Evolutionary conservation across 2,329 filamentous ascomycete species (phyloP), one percentile per base, ranked within the genome.

Genomic region (Cercospora sp.): DNA sequence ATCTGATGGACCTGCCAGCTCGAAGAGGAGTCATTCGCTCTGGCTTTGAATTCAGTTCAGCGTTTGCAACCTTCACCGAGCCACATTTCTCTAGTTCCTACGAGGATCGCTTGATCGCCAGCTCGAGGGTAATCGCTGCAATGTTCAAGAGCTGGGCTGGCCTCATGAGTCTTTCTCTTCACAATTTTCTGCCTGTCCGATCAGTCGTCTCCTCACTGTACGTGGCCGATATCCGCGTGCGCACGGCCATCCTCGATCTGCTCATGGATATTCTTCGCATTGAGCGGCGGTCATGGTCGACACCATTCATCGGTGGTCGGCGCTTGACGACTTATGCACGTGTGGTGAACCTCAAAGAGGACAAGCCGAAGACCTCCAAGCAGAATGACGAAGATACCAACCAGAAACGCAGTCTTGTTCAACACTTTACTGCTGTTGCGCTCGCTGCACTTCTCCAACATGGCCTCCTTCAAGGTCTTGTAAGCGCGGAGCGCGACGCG

Each of bases 281-380:
- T 76, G 98, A 98, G 74, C 90, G 94, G 67, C 89, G 95, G 53
- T 90, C 93, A 8, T 99, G 95, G 95, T 96, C 95, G 7, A 94
- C 93, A 0, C 96, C 94, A 0, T 99, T 97, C 78, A 86, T 99
- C 58, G 95, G 96, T 40, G 96, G 95, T 7, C 88, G 95, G 72
- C 87, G 96, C 68, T 84, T 99, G 58, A 99, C 96, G 0, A 99
- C 95, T 0, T 99, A 99, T 78, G 94, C 94, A n/a, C 88, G 96
- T 74, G 94, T 98, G 42, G 89, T 93, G 7, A 95, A 93, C 69
- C 82, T 98, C 62, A 93, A 92, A 72, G 85, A 89, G 1, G 84
- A 89, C 30, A 79, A 84, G 55, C 68, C 69, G 33, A 82, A 86
- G 23, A 77, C 83, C 7, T 84, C 85, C 42, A 85, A 87, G 40